These are phyloP conservation scores for Misopates orontium DNA, from an alignment of 257 asterid genomes.

Conservation along the genomic window DNA sequence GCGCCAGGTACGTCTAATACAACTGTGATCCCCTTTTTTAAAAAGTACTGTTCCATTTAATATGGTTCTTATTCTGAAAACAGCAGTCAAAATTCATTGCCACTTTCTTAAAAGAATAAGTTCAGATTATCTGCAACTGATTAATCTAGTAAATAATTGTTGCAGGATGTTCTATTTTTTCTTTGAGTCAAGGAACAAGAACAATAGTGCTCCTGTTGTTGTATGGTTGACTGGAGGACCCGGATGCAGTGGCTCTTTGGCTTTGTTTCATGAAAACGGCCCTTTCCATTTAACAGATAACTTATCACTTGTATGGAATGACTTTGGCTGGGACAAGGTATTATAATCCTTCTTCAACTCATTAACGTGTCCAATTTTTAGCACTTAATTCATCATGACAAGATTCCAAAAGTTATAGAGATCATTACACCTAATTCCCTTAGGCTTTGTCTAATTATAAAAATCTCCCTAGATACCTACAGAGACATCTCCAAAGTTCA, in stretches of 20 bases:
- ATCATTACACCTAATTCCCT: too few relatives aligned
- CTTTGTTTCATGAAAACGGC: slow-evolving; percentile 81
- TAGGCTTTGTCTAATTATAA: too few relatives aligned
- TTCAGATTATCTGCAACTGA: too few relatives aligned
- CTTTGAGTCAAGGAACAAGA: slow-evolving; percentile 64
- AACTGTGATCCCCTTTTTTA: too few relatives aligned
- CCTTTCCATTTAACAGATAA: slow-evolving; percentile 57
- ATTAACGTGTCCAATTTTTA: neutral
- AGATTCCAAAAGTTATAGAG: too few relatives aligned
- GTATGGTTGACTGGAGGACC: slow-evolving; percentile 89
- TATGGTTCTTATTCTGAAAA: too few relatives aligned
- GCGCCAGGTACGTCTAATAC: slow-evolving; percentile 50
- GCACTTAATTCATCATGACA: too few relatives aligned
- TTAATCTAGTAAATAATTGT: neutral
- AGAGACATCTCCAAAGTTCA: too few relatives aligned
- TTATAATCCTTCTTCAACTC: neutral
- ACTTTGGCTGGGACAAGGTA: slow-evolving; percentile 91
- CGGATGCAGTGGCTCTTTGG: slow-evolving; percentile 75
- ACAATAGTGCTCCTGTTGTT: slow-evolving; percentile 58
- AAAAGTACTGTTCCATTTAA: too few relatives aligned
- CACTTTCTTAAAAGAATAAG: too few relatives aligned
- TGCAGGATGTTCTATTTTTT: slow-evolving; percentile 83
- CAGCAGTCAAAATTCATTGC: too few relatives aligned
- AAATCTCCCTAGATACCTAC: too few relatives aligned
- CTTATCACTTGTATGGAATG: slow-evolving; percentile 66